phyloP scores from a whole-genome alignment of 106 monocot species.

The Dioscorea zingiberensis region DNA sequence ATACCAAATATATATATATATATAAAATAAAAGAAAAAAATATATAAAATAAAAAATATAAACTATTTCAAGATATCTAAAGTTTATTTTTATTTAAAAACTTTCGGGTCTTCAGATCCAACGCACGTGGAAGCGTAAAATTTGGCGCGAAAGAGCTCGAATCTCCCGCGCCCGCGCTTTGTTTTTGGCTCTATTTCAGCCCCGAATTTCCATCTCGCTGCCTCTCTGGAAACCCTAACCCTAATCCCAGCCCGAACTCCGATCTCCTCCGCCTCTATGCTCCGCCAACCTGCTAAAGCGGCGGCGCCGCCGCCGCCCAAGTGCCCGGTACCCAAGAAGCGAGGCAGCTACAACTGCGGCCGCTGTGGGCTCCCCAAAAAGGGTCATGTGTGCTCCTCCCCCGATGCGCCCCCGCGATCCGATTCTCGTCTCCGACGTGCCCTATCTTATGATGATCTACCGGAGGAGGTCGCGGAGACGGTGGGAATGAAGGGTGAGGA shows the following conservation, averaged over 20 bases:
- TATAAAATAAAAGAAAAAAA: too few species aligned
- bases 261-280: constrained; percentile 9
- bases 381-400: constrained; percentile 67
- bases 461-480: neutral
- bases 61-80: too few species aligned
- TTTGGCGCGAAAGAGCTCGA: constrained; percentile 10
- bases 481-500: constrained; percentile 23
- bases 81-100: too few species aligned
- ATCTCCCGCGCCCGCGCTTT: neutral
- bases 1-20: too few species aligned
- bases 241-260: constrained; percentile 1
- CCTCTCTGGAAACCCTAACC: constrained; percentile 1
- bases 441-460: constrained; percentile 42
- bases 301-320: constrained; percentile 7
- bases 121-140: neutral
- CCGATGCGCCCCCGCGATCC: constrained; percentile 25
- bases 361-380: constrained; percentile 94
- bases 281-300: constrained; percentile 9
- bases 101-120: too few species aligned
- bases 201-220: neutral
- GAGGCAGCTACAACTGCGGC: constrained; percentile 98
- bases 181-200: neutral
- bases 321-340: constrained; percentile 35
- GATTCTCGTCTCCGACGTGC: constrained; percentile 56
- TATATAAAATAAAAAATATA: too few species aligned